Percentiles rank a stretch among this genome's conserved stretches.
Evolutionary conservation across 2,329 filamentous ascomycete species (phyloP).

Genomic region (Cadophora malorum): DNA sequence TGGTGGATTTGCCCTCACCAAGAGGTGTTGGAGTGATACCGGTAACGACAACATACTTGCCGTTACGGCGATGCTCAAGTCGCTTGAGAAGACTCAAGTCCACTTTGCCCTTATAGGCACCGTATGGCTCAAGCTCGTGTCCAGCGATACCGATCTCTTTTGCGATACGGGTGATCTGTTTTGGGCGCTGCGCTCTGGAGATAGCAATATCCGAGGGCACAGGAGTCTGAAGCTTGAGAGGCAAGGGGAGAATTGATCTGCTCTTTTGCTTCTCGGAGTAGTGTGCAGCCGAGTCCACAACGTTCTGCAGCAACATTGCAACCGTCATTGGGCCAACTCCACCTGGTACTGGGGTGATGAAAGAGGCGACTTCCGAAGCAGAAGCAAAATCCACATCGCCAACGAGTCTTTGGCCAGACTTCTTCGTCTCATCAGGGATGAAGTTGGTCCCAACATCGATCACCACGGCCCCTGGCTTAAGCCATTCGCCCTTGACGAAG

Average conservation of each 20-base stretch:
- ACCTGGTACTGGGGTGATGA: conserved; percentile 94
- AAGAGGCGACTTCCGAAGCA: conserved; percentile 83
- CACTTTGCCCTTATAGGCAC: conserved; percentile 95
- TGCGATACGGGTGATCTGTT: conserved; percentile 85
- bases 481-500: conserved; percentile 93
- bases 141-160: conserved; percentile 84
- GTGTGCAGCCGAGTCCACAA: conserved; percentile 81
- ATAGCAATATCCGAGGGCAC: conserved; percentile 97
- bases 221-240: conserved; percentile 77
- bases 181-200: conserved; percentile 88
- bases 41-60: conserved; percentile 89
- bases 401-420: conserved; percentile 89
- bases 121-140: conserved; percentile 94
- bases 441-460: conserved; percentile 99
- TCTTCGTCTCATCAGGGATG: conserved; percentile 85
- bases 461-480: conserved; percentile 93
- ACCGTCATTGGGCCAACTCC: conserved; percentile 99
- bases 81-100: conserved; percentile 82
- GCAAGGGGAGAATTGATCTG: conserved; percentile 81
- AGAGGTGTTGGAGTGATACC: conserved; percentile 97
- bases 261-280: conserved; percentile 86
- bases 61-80: conserved; percentile 84
- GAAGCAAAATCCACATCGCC: conserved; percentile 94
- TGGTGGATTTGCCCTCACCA: conserved; percentile 97
- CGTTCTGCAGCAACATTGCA: conserved; percentile 96